A percentile compares a stretch with the other conserved stretches of the same genome.
Evolutionary conservation across 306 rosid genomes (phyloP).

Genomic region (Prunus mongolica): DNA sequence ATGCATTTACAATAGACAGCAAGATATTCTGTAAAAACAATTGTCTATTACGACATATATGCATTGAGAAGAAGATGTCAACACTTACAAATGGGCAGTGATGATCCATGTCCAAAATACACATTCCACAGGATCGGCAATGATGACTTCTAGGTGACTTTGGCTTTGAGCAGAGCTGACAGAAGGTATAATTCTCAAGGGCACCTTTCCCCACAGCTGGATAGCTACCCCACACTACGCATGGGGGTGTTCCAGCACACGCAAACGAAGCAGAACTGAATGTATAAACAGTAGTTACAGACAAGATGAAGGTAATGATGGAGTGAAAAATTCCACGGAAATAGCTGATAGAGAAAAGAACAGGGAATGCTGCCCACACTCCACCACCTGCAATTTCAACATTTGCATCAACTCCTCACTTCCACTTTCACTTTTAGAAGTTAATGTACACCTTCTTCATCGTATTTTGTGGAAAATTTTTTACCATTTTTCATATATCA

Average conservation of each 20-base stretch:
- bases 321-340: slow-evolving; percentile 64
- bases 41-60: neutral
- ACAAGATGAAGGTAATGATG: slow-evolving; percentile 46
- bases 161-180: slow-evolving; percentile 81
- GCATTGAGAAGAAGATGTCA: slow-evolving; percentile 4
- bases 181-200: slow-evolving; percentile 80
- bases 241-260: slow-evolving; percentile 79
- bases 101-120: slow-evolving; percentile 96
- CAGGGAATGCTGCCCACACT: slow-evolving; percentile 73
- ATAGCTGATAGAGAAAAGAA: slow-evolving; percentile 60
- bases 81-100: slow-evolving; percentile 97
- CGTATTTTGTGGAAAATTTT: neutral
- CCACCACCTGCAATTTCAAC: slow-evolving; percentile 81
- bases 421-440: neutral
- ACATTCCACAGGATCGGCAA: slow-evolving; percentile 79
- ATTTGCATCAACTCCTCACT: neutral
- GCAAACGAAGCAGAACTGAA: slow-evolving; percentile 72
- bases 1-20: neutral
- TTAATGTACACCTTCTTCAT: neutral
- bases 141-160: slow-evolving; percentile 92
- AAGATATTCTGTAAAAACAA: neutral
- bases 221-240: slow-evolving; percentile 77
- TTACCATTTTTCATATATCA: neutral
- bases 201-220: slow-evolving; percentile 74
- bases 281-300: slow-evolving; percentile 58